phyloP scores from a whole-genome alignment of 2,329 filamentous ascomycete genomes.

The Pseudocercospora cruenta region DNA sequence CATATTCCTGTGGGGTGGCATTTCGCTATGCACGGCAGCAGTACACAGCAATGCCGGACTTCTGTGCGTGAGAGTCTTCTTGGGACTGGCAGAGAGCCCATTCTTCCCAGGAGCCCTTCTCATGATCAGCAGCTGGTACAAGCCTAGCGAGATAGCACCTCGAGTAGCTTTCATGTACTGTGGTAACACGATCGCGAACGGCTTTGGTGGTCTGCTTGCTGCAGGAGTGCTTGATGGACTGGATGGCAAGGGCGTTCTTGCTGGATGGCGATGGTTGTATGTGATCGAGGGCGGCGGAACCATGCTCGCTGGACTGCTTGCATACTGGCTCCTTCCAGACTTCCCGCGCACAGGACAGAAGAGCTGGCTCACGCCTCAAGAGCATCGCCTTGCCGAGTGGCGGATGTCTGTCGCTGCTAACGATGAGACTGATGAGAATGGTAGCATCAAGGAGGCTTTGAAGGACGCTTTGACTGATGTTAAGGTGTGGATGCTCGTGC shows the following conservation, averaged over 20 bases:
- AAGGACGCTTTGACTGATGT: slow-evolving; percentile 7
- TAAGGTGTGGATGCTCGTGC: slow-evolving; percentile 5
- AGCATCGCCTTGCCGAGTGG: slow-evolving; percentile 9
- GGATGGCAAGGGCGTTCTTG: background rate
- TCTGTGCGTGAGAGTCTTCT: background rate
- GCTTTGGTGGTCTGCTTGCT: slow-evolving; percentile 24
- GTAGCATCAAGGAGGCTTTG: background rate
- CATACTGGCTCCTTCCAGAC: slow-evolving; percentile 7
- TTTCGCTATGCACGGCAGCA: slow-evolving; percentile 10
- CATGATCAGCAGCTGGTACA: slow-evolving; percentile 17
- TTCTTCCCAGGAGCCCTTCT: slow-evolving; percentile 19
- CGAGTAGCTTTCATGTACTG: slow-evolving; percentile 14
- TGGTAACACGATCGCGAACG: slow-evolving; percentile 35
- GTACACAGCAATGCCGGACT: slow-evolving; percentile 6
- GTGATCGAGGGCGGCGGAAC: slow-evolving; percentile 10
- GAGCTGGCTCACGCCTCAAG: slow-evolving; percentile 9
- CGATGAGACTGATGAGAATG: slow-evolving; percentile 11
- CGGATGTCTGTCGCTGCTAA: slow-evolving; percentile 4
- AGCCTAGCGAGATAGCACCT: slow-evolving; percentile 12
- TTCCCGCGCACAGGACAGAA: slow-evolving; percentile 2
- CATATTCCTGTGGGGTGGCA: slow-evolving; percentile 32
- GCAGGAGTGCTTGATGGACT: slow-evolving; percentile 15
- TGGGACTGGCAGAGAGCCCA: slow-evolving; percentile 9
- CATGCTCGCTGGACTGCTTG: slow-evolving; percentile 5
- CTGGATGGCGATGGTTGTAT: slow-evolving; percentile 17